Percentiles rank a stretch among this genome's conserved stretches.
These are phyloP conservation scores for Chenopodium album DNA, from an alignment of 148 eudicot genomes.

Conservation along the genomic window DNA sequence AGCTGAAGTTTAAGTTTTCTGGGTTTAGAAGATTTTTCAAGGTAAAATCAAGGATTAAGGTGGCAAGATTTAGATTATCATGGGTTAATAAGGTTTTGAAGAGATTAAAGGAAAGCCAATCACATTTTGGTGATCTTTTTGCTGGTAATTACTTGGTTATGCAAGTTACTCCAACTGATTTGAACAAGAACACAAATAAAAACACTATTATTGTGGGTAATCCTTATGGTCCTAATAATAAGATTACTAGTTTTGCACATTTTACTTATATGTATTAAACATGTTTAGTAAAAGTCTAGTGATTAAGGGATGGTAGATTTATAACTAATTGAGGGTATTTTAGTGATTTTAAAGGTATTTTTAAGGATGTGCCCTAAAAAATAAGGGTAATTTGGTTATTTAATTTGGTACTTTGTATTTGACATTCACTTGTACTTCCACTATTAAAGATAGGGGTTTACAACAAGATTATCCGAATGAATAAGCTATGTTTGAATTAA, in stretches of 20 bases:
- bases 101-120: slow-evolving; percentile 63
- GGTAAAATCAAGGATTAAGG: slow-evolving; percentile 39
- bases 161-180: slow-evolving; percentile 66
- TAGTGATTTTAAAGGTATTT: no score
- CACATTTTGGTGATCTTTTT: slow-evolving; percentile 82
- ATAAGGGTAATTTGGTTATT: no score
- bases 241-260: slow-evolving; percentile 2
- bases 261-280: slow-evolving; percentile 1
- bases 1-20: slow-evolving; percentile 46
- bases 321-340: neutral
- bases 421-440: no score
- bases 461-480: neutral
- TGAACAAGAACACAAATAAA: slow-evolving; percentile 23
- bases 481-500: no score
- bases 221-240: slow-evolving; percentile 3
- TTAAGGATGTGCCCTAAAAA: no score
- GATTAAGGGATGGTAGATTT: no score
- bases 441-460: no score
- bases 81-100: slow-evolving; percentile 44
- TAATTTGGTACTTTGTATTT: no score
- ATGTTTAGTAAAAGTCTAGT: neutral
- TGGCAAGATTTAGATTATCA: slow-evolving; percentile 33
- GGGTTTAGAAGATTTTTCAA: slow-evolving; percentile 47
- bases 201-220: neutral
- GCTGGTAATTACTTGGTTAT: slow-evolving; percentile 79